Evolutionary conservation across 177 flowering plant genomes (phyloP).

Genomic region (Telopea speciosissima): DNA sequence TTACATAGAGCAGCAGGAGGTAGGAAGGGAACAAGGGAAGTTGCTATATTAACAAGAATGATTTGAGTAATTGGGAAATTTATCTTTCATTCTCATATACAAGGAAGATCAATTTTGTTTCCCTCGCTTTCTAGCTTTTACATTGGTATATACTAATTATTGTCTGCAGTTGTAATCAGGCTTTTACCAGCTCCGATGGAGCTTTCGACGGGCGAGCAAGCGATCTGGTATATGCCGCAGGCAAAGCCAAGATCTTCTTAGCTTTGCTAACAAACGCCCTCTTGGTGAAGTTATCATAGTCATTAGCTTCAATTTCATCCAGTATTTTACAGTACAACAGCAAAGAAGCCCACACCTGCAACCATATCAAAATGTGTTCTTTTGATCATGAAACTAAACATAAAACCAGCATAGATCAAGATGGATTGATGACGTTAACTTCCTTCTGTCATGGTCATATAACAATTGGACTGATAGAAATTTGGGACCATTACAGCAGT

Average conservation of each 20-base stretch:
- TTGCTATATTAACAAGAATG: too few species aligned
- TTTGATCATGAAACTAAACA: too few species aligned
- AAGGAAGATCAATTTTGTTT: background rate
- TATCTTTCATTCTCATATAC: background rate
- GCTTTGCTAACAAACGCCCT: slow-evolving; percentile 81
- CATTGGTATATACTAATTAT: background rate
- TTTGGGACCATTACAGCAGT: too few species aligned
- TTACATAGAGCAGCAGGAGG: too few species aligned
- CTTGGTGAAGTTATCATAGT: slow-evolving; percentile 80
- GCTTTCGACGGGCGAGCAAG: slow-evolving; percentile 37
- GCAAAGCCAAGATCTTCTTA: slow-evolving; percentile 65
- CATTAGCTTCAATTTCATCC: slow-evolving; percentile 87
- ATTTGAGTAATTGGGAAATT: too few species aligned
- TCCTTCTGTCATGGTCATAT: too few species aligned
- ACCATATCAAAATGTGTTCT: background rate
- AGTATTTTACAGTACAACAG: slow-evolving; percentile 68
- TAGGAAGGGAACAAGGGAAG: too few species aligned
- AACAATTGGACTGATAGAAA: too few species aligned
- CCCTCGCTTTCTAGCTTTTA: background rate
- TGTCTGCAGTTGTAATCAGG: slow-evolving; percentile 9
- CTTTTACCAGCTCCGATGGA: slow-evolving; percentile 18
- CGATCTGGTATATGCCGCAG: slow-evolving; percentile 60
- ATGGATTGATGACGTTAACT: too few species aligned
- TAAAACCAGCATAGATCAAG: too few species aligned
- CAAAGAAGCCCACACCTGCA: slow-evolving; percentile 85